phyloP scores from a whole-genome alignment of 352 stramenopile genomes.

The Phytopythium sindhum region DNA sequence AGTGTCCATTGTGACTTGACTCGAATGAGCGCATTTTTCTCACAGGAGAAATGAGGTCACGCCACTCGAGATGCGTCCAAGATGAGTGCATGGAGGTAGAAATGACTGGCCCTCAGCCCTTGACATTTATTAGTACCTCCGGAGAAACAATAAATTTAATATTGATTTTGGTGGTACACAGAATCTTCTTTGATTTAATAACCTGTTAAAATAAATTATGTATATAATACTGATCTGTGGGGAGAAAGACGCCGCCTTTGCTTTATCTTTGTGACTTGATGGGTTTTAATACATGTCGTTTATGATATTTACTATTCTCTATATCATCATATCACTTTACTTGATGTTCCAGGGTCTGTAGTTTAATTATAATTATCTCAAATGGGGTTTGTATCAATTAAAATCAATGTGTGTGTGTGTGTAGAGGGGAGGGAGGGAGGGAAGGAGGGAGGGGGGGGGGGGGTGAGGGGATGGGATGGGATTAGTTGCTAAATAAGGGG shows the following conservation, averaged over 20 bases:
- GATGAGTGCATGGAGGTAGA: neutral
- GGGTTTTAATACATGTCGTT: too few relatives aligned
- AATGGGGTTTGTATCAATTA: too few relatives aligned
- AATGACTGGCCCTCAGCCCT: slow-evolving; percentile 8
- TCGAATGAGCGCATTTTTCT: slow-evolving; percentile 1
- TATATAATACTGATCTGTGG: neutral
- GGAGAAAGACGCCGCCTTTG: neutral
- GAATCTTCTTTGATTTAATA: neutral
- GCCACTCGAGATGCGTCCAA: slow-evolving; percentile 4
- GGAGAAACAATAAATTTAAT: neutral
- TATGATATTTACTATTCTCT: too few relatives aligned
- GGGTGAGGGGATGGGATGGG: too few relatives aligned
- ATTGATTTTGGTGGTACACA: slow-evolving; percentile 1
- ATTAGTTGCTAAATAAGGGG: neutral
- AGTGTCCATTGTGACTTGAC: neutral
- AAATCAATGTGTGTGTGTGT: neutral
- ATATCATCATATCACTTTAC: too few relatives aligned
- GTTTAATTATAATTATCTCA: too few relatives aligned
- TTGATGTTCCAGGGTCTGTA: too few relatives aligned
- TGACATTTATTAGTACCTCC: slow-evolving; percentile 10
- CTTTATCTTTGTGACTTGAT: neutral
- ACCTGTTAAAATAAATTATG: neutral
- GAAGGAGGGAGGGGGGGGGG: too few relatives aligned
- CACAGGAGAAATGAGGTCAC: slow-evolving; percentile 11
- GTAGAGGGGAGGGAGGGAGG: too few relatives aligned